These are phyloP conservation scores for Apiotrichum siamense DNA, from an alignment of 1,284 basidiomycete species.

Conservation along the genomic window DNA sequence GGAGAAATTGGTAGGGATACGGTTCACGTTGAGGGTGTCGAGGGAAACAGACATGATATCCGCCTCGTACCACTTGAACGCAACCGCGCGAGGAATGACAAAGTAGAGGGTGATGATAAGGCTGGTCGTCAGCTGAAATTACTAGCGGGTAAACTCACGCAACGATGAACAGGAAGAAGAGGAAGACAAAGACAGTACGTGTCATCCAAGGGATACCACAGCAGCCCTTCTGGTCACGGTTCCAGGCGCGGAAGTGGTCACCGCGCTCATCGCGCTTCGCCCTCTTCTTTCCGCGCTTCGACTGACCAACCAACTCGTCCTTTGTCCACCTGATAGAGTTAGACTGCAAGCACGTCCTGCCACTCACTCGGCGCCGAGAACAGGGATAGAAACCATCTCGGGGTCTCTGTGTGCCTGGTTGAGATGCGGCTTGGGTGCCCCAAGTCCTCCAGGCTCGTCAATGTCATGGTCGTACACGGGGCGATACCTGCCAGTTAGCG, in stretches of 20 bases:
- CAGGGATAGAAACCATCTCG: slow-evolving; percentile 61
- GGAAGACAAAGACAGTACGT: slow-evolving; percentile 60
- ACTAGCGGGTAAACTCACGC: slow-evolving; percentile 53
- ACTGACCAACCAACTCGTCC: slow-evolving; percentile 66
- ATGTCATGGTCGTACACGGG: slow-evolving; percentile 27
- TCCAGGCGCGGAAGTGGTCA: slow-evolving; percentile 62
- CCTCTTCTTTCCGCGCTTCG: slow-evolving; percentile 60
- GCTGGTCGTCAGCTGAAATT: slow-evolving; percentile 45
- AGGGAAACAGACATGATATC: slow-evolving; percentile 59
- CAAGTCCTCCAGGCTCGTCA: slow-evolving; percentile 7
- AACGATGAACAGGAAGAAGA: slow-evolving; percentile 58
- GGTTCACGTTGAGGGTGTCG: slow-evolving; percentile 58
- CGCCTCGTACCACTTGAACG: slow-evolving; percentile 57
- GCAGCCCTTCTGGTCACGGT: slow-evolving; percentile 63
- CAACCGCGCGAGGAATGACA: slow-evolving; percentile 70
- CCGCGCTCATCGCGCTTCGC: slow-evolving; percentile 55
- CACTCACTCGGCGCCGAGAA: slow-evolving; percentile 65
- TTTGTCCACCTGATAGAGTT: slow-evolving; percentile 58
- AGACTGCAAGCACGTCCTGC: neutral
- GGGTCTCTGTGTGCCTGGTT: slow-evolving; percentile 4
- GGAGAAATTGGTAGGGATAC: slow-evolving; percentile 73
- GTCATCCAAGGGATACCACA: slow-evolving; percentile 69
- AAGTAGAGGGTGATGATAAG: slow-evolving; percentile 65
- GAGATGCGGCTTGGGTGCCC: neutral
- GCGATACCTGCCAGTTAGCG: slow-evolving; percentile 20